phyloP scores from a whole-genome alignment of 306 rosid species.

The Quercus engelmannii region DNA sequence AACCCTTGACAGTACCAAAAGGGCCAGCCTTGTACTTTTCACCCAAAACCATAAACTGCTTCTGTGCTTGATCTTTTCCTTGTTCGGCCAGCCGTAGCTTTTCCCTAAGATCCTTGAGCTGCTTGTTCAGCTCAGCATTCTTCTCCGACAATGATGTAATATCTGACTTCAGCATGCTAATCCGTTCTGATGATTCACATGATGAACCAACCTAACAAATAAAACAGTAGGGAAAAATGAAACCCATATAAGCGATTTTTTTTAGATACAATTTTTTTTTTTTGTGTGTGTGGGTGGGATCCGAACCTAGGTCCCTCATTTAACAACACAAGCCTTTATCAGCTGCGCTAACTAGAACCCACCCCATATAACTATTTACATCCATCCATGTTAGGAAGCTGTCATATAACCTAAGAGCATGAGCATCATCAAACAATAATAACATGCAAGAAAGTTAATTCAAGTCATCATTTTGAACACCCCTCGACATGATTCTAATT shows the following conservation, averaged over 20 bases:
- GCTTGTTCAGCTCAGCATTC: constrained; percentile 53
- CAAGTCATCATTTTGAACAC: background rate
- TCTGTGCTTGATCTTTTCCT: constrained; percentile 62
- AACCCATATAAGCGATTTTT: no score
- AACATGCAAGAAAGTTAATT: background rate
- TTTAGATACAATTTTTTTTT: no score
- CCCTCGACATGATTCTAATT: background rate
- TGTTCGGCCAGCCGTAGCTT: constrained; percentile 62
- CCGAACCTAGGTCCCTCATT: no score
- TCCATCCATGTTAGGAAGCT: background rate
- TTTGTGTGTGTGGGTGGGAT: no score
- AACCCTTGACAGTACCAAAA: constrained; percentile 76
- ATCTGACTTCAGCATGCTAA: constrained; percentile 43
- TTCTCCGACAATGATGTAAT: constrained; percentile 41
- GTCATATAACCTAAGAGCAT: background rate
- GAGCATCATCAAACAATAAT: background rate
- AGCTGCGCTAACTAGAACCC: no score
- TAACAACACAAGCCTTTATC: no score
- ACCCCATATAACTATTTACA: background rate
- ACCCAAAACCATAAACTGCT: constrained; percentile 57
- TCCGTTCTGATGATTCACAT: constrained; percentile 54
- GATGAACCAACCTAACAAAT: constrained; percentile 40
- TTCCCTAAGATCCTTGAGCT: constrained; percentile 49
- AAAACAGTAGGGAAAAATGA: background rate
- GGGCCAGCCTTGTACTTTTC: constrained; percentile 81